Conservation (phyloP, 352 stramenopile species). For the Elongisporangium prolatum region DNA sequence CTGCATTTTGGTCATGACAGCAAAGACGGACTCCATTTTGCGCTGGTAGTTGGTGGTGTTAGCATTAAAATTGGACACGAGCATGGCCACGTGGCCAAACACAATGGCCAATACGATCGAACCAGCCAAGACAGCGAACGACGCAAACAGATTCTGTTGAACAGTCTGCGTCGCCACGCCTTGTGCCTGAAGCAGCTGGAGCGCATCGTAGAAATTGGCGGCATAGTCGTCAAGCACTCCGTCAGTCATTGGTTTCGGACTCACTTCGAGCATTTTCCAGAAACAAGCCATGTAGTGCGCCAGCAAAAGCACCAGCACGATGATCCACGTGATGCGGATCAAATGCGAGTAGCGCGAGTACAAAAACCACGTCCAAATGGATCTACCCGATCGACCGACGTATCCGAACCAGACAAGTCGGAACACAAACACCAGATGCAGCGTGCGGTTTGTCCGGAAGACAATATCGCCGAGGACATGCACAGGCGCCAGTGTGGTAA, state of each 20-base stretch:
- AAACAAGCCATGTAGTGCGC: conserved; percentile 47
- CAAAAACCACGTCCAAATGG: conserved; percentile 27
- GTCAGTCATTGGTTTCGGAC: neutral
- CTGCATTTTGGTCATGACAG: conserved; percentile 47
- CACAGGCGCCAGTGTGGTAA: too few relatives aligned
- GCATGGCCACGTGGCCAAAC: conserved; percentile 52
- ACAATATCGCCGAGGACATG: too few relatives aligned
- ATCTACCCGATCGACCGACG: conserved; percentile 8
- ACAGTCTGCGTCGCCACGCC: conserved; percentile 19
- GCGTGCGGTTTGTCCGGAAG: neutral
- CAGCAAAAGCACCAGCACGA: conserved; percentile 34
- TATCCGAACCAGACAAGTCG: neutral
- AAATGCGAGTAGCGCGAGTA: conserved; percentile 41
- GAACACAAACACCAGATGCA: neutral
- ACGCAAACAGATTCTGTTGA: conserved; percentile 32
- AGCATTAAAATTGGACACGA: conserved; percentile 53
- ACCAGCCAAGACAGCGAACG: conserved; percentile 31
- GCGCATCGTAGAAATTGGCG: conserved; percentile 34
- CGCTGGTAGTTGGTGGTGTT: conserved; percentile 46
- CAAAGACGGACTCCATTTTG: conserved; percentile 51
- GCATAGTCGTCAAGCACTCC: conserved; percentile 21
- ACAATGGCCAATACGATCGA: conserved; percentile 49
- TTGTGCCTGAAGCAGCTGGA: conserved; percentile 44
- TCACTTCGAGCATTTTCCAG: conserved; percentile 55
- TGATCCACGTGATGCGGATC: conserved; percentile 29